phyloP scores from a whole-genome alignment of 495 filamentous ascomycete genomes.

The Lepraria neglecta region DNA sequence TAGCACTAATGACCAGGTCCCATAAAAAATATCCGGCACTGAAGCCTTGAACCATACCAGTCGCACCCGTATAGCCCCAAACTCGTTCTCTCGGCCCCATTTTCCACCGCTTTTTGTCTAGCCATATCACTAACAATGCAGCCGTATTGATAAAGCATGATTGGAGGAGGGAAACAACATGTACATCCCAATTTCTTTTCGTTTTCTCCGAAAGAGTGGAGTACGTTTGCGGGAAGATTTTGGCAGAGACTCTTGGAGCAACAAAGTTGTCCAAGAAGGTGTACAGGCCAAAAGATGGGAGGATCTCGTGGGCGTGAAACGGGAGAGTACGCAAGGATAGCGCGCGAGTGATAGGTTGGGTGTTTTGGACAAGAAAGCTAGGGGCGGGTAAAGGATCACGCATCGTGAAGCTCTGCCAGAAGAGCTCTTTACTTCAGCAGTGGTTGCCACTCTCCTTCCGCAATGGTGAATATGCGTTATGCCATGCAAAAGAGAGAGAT shows the following conservation, averaged over 20 bases:
- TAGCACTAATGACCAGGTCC: slow-evolving; percentile 69
- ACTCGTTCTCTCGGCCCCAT: slow-evolving; percentile 71
- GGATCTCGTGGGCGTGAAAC: slow-evolving; percentile 82
- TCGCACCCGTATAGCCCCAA: slow-evolving; percentile 85
- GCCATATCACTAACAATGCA: slow-evolving; percentile 76
- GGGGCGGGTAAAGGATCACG: slow-evolving; percentile 63
- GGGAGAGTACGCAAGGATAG: slow-evolving; percentile 65
- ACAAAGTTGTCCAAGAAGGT: slow-evolving; percentile 63
- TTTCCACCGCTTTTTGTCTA: slow-evolving; percentile 64
- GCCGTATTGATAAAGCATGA: slow-evolving; percentile 67
- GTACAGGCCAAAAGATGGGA: slow-evolving; percentile 70
- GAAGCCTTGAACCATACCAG: slow-evolving; percentile 76
- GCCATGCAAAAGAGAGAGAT: not conserved
- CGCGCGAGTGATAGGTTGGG: slow-evolving; percentile 42
- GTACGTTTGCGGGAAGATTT: slow-evolving; percentile 67
- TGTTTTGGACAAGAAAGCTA: slow-evolving; percentile 37
- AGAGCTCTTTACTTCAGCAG: not conserved
- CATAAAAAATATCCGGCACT: slow-evolving; percentile 95
- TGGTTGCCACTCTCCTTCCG: no score
- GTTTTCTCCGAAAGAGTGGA: slow-evolving; percentile 57
- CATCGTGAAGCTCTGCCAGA: slow-evolving; percentile 38
- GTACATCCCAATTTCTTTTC: slow-evolving; percentile 89
- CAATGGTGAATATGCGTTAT: not conserved
- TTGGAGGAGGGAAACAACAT: slow-evolving; percentile 90
- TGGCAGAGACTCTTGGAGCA: slow-evolving; percentile 65